phyloP scores from a whole-genome alignment of 1,284 basidiomycete genomes.

The Puccinia horiana region DNA sequence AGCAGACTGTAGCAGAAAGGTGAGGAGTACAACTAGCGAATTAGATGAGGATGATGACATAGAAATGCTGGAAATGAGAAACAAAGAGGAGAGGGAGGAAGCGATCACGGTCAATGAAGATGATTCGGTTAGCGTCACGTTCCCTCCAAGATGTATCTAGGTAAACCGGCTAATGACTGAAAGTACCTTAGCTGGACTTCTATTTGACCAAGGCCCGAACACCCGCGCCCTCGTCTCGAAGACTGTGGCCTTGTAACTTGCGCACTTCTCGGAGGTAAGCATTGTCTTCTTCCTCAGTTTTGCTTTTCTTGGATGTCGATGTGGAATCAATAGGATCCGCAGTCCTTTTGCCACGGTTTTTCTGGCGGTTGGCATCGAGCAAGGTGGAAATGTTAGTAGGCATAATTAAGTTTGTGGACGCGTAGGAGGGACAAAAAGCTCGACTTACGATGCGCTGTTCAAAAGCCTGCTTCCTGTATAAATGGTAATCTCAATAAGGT shows the following conservation, averaged over 20 bases:
- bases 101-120: neutral
- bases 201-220: slow-evolving; percentile 45
- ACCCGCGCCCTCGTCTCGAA: slow-evolving; percentile 44
- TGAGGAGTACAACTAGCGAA: slow-evolving; percentile 21
- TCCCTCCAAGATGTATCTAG: neutral
- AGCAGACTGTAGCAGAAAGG: slow-evolving; percentile 14
- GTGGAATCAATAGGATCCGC: slow-evolving; percentile 21
- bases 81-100: neutral
- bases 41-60: neutral
- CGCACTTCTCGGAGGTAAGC: slow-evolving; percentile 45
- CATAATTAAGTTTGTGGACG: neutral
- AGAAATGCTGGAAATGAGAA: slow-evolving; percentile 11
- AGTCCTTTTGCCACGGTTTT: slow-evolving; percentile 44
- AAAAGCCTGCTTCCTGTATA: slow-evolving; percentile 43
- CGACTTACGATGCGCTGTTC: slow-evolving; percentile 39
- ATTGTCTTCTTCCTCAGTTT: slow-evolving; percentile 46
- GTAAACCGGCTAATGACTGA: neutral
- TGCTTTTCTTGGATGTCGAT: slow-evolving; percentile 30
- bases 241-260: slow-evolving; percentile 48
- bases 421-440: neutral
- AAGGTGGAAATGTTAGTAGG: neutral
- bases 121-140: neutral
- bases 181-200: slow-evolving; percentile 17
- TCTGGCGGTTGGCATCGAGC: neutral
- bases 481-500: slow-evolving; percentile 11